A percentile compares a stretch with the other conserved stretches of the same genome.
Evolutionary conservation across 257 asterid genomes (phyloP).

Genomic region (Penstemon eatonii): DNA sequence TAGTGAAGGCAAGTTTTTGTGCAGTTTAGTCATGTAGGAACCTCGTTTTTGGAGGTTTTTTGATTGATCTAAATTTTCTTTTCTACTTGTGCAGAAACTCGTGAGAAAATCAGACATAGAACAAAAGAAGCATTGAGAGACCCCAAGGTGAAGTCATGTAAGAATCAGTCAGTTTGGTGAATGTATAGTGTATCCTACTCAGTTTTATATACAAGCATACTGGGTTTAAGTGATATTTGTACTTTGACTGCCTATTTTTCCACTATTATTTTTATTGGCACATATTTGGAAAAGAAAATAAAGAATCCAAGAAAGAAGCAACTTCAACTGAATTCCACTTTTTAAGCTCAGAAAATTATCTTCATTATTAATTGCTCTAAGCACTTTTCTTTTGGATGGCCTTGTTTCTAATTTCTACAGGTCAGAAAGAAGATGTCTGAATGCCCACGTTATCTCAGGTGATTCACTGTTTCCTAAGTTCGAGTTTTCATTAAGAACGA

Average conservation of each 20-base stretch:
- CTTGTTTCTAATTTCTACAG: conserved; percentile 43
- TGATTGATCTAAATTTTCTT: conserved; percentile 16
- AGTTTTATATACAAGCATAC: not conserved
- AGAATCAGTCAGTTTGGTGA: conserved; percentile 51
- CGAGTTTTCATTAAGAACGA: not conserved
- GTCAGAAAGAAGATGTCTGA: conserved; percentile 84
- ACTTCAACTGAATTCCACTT: conserved; percentile 3
- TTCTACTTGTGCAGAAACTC: conserved; percentile 57
- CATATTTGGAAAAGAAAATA: conserved; percentile 1
- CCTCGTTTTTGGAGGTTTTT: not conserved
- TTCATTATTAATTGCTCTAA: conserved; percentile 14
- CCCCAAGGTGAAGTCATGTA: conserved; percentile 99
- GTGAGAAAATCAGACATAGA: conserved; percentile 64
- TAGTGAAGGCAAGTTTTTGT: conserved; percentile 58
- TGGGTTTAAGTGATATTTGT: conserved; percentile 13
- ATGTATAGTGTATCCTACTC: conserved; percentile 3
- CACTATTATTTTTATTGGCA: not conserved
- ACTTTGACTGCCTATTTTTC: conserved; percentile 4
- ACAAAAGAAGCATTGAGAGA: conserved; percentile 91
- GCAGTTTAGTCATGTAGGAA: conserved; percentile 11
- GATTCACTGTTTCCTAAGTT: conserved; percentile 22
- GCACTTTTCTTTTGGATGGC: conserved; percentile 20
- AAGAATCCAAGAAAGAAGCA: not conserved
- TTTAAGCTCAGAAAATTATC: not conserved
- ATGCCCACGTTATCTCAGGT: conserved; percentile 82